Evolutionary conservation across 805 yeast species (phyloP).

Genomic region (Ogataea pilisensis): DNA sequence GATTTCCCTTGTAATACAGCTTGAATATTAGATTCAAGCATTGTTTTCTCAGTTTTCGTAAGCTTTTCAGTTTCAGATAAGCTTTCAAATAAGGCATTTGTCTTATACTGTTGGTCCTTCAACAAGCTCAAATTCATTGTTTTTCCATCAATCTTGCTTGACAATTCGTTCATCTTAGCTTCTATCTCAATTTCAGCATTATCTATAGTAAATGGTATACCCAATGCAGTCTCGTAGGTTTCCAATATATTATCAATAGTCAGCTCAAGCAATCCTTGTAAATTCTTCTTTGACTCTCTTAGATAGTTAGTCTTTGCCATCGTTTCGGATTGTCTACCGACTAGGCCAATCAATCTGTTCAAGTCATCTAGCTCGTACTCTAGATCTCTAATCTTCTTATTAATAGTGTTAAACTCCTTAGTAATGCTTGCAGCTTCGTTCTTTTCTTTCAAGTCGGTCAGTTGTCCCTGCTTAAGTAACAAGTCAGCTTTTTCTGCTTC

Average conservation of each 20-base stretch:
- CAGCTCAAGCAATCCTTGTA: not conserved
- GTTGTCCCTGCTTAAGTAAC: conserved; percentile 32
- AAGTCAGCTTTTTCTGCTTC: conserved; percentile 43
- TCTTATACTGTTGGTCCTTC: not conserved
- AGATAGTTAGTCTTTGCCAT: conserved; percentile 45
- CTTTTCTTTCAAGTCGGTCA: conserved; percentile 28
- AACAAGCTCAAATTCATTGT: not conserved
- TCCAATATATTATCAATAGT: not conserved
- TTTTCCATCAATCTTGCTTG: not conserved
- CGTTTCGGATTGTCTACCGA: conserved; percentile 55
- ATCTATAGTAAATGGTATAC: not conserved
- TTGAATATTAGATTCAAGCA: not conserved
- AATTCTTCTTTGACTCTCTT: conserved; percentile 8
- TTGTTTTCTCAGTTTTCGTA: conserved; percentile 4
- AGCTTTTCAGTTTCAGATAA: conserved; percentile 3
- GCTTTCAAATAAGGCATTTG: not conserved
- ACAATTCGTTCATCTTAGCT: not conserved
- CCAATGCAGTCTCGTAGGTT: conserved; percentile 3
- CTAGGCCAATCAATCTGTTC: conserved; percentile 44
- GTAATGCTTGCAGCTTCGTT: conserved; percentile 30
- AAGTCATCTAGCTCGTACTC: conserved; percentile 50
- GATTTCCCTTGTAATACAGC: not conserved
- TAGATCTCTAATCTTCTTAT: conserved; percentile 31
- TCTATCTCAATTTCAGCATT: not conserved
- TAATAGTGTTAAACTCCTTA: conserved; percentile 34